These are phyloP conservation scores for Calonectria crousiana DNA, from an alignment of 2,329 filamentous ascomycete genomes.

Conservation along the genomic window DNA sequence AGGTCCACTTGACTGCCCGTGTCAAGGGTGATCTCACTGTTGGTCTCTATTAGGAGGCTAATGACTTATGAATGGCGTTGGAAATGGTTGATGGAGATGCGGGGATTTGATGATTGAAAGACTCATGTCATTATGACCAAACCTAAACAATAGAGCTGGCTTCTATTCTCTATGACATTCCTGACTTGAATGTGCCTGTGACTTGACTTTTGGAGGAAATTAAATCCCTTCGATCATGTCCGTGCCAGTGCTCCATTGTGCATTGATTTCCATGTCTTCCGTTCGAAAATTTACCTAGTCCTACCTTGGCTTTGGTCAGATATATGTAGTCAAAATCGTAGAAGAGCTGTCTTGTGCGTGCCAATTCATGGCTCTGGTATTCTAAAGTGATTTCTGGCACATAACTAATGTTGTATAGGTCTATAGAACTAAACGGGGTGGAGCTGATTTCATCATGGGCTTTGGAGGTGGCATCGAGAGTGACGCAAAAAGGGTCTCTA, in stretches of 20 bases:
- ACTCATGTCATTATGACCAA: background rate
- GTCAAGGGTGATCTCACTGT: constrained; percentile 4
- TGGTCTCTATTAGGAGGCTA: background rate
- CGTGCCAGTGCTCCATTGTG: background rate
- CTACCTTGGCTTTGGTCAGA: background rate
- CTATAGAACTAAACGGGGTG: background rate
- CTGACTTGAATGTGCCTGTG: background rate
- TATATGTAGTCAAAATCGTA: background rate
- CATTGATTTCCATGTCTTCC: background rate
- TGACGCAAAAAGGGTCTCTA: no score
- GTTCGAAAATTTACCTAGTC: background rate
- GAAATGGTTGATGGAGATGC: background rate
- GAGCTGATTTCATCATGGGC: background rate
- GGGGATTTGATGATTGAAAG: background rate
- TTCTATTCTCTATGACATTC: background rate
- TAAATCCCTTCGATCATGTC: background rate
- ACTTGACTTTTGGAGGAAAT: background rate
- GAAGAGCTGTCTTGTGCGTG: background rate
- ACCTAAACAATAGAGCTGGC: background rate
- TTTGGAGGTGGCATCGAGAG: background rate
- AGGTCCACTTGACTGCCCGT: constrained; percentile 7
- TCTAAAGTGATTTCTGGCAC: background rate
- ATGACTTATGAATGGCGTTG: background rate
- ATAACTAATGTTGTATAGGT: background rate
- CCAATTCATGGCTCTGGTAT: background rate